A percentile compares a stretch with the other conserved stretches of the same genome.
These are phyloP conservation scores for Ophiostoma populinum DNA, from an alignment of 2,329 filamentous ascomycete genomes.

Conservation along the genomic window DNA sequence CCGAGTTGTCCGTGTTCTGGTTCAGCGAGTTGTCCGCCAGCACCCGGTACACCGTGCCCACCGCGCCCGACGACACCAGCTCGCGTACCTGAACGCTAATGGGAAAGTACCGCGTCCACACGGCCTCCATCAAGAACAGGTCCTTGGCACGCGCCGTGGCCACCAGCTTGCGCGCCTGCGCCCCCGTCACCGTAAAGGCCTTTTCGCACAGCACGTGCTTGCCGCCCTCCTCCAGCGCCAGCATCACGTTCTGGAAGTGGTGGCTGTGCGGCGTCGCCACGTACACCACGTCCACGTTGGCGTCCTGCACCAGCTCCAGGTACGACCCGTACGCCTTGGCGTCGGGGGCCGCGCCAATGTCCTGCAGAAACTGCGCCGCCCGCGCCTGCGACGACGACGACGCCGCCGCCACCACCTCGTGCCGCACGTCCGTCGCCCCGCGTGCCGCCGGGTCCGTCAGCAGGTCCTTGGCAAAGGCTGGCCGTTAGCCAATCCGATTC, in stretches of 20 bases:
- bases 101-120: constrained; percentile 83
- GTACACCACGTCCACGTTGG: constrained; percentile 71
- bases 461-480: constrained; percentile 62
- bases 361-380: constrained; percentile 55
- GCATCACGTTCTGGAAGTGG: constrained; percentile 79
- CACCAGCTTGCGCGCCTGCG: constrained; percentile 55
- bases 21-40: constrained; percentile 45
- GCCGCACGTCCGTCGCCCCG: constrained; percentile 52
- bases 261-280: constrained; percentile 83
- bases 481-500: too few relatives aligned
- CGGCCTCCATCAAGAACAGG: constrained; percentile 68
- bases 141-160: constrained; percentile 56
- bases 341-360: constrained; percentile 44
- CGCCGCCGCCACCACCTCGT: constrained; percentile 63
- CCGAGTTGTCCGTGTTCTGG: constrained; percentile 32
- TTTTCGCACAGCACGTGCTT: constrained; percentile 89
- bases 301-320: constrained; percentile 60
- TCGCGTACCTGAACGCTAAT: constrained; percentile 60
- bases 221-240: constrained; percentile 57
- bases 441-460: constrained; percentile 55
- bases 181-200: constrained; percentile 68
- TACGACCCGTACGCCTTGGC: constrained; percentile 68
- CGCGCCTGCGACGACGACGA: constrained; percentile 57
- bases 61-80: constrained; percentile 35
- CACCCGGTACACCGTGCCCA: constrained; percentile 44